Evolutionary conservation across 2,329 filamentous ascomycete genomes (phyloP).

Genomic region (Trichoderma breve): DNA sequence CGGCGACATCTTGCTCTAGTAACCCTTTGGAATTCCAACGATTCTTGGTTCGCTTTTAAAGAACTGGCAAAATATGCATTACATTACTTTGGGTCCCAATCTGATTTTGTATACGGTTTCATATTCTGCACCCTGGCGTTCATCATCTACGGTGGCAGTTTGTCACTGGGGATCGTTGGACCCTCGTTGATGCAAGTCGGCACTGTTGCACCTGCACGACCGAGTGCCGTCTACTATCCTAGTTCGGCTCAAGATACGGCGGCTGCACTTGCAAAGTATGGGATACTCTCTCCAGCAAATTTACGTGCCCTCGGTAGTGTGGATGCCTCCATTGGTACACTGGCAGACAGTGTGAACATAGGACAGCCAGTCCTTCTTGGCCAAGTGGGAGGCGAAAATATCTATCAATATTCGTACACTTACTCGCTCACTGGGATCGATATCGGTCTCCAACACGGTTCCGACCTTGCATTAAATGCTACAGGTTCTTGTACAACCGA

Average conservation of each 20-base stretch:
- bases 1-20: not conserved
- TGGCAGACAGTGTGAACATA: not conserved
- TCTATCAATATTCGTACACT: not conserved
- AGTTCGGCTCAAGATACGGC: not conserved
- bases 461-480: not conserved
- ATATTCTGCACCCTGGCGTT: not conserved
- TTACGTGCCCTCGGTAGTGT: not conserved
- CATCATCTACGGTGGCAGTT: not conserved
- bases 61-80: not conserved
- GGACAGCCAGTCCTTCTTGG: not conserved
- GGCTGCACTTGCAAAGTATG: not conserved
- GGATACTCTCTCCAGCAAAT: not conserved
- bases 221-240: not conserved
- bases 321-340: not conserved
- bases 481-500: not conserved
- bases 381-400: not conserved
- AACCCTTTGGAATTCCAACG: not conserved
- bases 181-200: not conserved
- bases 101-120: not conserved
- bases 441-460: not conserved
- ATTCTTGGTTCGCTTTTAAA: not conserved
- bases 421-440: not conserved
- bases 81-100: not conserved
- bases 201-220: not conserved
- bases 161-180: not conserved